phyloP scores from a whole-genome alignment of 1,284 basidiomycete genomes.

The Omphalotus olearius region DNA sequence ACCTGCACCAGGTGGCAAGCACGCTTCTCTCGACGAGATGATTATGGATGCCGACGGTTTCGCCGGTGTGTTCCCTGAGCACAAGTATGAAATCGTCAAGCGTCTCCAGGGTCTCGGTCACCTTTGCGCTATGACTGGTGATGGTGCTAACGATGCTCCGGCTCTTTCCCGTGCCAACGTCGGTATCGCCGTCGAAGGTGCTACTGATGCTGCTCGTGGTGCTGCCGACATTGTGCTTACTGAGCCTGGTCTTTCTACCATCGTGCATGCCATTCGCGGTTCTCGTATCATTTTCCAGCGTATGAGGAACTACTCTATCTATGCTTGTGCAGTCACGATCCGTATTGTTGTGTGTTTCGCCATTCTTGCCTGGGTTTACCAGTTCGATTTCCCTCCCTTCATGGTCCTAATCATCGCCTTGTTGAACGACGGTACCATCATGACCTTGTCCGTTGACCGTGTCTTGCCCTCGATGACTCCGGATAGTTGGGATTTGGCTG shows the following conservation, averaged over 20 bases:
- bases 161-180: conserved; percentile 93
- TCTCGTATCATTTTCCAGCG: conserved; percentile 97
- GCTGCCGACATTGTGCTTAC: conserved; percentile 95
- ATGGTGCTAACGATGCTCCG: conserved; percentile 96
- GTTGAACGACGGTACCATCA: conserved; percentile 97
- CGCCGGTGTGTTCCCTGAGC: conserved; percentile 95
- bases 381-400: conserved; percentile 98
- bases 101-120: conserved; percentile 89
- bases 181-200: conserved; percentile 97
- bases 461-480: conserved; percentile 90
- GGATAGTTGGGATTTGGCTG: conserved; percentile 93
- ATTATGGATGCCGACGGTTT: conserved; percentile 90
- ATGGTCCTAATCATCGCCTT: conserved; percentile 98
- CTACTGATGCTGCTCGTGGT: conserved; percentile 92
- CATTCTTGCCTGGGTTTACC: conserved; percentile 92
- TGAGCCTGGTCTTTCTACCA: conserved; percentile 94
- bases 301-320: conserved; percentile 96
- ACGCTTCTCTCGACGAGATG: conserved; percentile 87
- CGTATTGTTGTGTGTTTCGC: conserved; percentile 98
- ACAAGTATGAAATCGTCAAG: conserved; percentile 88
- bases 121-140: conserved; percentile 91
- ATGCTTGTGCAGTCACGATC: conserved; percentile 90
- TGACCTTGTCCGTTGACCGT: conserved; percentile 97
- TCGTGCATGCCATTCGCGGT: conserved; percentile 93
- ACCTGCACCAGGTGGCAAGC: conserved; percentile 75